Evolutionary conservation across 768 basidiomycete species (phyloP).

Genomic region (Tricholoma sp.): DNA sequence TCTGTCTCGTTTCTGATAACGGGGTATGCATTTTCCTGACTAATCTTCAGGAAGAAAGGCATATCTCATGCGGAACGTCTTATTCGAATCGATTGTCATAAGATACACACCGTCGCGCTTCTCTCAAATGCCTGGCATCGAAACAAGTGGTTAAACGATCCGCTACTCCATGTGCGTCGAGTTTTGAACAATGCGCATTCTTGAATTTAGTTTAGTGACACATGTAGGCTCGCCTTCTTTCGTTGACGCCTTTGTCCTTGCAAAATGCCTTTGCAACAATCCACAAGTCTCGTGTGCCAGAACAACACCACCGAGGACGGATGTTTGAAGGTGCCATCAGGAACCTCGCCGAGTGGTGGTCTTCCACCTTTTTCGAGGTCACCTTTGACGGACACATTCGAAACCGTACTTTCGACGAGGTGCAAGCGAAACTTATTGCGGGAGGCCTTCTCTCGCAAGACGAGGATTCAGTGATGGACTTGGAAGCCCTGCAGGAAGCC

Average conservation of each 20-base stretch:
- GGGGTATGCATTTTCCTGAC: conserved; percentile 14
- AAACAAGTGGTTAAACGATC: conserved; percentile 82
- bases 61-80: conserved; percentile 64
- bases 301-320: conserved; percentile 74
- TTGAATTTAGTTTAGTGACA: conserved; percentile 2
- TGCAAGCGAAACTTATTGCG: conserved; percentile 41
- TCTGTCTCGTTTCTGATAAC: conserved; percentile 26
- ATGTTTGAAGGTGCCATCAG: conserved; percentile 81
- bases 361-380: conserved; percentile 61
- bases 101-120: conserved; percentile 81
- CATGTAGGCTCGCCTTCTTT: conserved; percentile 81
- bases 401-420: conserved; percentile 72
- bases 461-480: conserved; percentile 27
- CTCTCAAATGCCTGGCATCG: conserved; percentile 69
- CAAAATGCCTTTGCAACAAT: conserved; percentile 81
- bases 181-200: conserved; percentile 1
- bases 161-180: conserved; percentile 70
- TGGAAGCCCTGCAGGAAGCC: conserved; percentile 41
- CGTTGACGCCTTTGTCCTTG: conserved; percentile 73
- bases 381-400: conserved; percentile 61
- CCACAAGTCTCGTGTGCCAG: conserved; percentile 76
- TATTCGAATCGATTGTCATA: conserved; percentile 76
- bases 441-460: conserved; percentile 25
- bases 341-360: conserved; percentile 84
- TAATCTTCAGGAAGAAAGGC: conserved; percentile 37